Base-by-base conservation (phyloP, 2,329 filamentous ascomycete species). In the Coniella lustricola region DNA sequence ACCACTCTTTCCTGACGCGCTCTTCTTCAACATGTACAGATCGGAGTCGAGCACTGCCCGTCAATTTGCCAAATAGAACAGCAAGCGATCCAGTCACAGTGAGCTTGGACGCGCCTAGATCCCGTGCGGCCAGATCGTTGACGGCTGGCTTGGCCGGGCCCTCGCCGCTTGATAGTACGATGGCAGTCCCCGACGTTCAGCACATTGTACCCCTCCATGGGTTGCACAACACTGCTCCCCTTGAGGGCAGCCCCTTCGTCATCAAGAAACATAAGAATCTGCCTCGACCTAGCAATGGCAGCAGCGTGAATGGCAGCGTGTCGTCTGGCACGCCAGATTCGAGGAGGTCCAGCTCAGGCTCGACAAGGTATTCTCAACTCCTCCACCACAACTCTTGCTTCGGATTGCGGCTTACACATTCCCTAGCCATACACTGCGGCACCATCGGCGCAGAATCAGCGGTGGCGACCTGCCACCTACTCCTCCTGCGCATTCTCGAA, bases 401-500 rank as follows among this genome's bases (percentile, higher is more conserved):
- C 38, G 41, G 33, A 32, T 56, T 57, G 31, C n/a, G 57, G 56
- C 53, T 63, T 62, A 41, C 67, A 67, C 43, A 57, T 64, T 13
- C 61, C n/a, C 67, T 13, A 71, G 64, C 51, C 65, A 65, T 49
- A 65, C 60, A 17, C 60, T 69, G 44, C 71, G 67, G 54, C 70
- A 69, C 52, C 68, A 73, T 48, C 59, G 67, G 39, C 65, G 64
- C 46, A 67, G 66, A 36, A 66, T 71, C 52, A 65, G 66, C 43
- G 66, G 64, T 33, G 71, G 73, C 16, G 72, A 73, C 55, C 66
- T 76, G 33, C 81, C 81, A 35, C 80, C 80, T n/a, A 84, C 81
- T 21, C 81, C 81, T 40, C 81, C 81, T 14, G 73, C 73, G 41
- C 76, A 81, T 57, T 81, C 78, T 36, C 73, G 76, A 51, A 75